Evolutionary conservation across 441 rosid species (phyloP), one percentile per base, ranked within the genome.

Genomic region (Gossypium gossypioides): DNA sequence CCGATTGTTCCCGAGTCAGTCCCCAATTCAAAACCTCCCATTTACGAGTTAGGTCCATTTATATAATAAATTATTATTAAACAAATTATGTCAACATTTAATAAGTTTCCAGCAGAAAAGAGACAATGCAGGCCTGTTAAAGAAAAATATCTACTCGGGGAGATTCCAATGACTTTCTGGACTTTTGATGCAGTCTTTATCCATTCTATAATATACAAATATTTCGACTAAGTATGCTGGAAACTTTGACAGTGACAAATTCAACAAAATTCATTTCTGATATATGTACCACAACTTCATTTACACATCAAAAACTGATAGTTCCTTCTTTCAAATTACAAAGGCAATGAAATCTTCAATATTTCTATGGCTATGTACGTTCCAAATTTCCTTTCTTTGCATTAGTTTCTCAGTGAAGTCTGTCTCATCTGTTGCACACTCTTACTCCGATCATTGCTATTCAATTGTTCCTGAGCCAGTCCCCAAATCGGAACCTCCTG

Each of bases 381-480:
- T 57, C 25, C 27, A 21, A 7, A 25, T 57, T 63, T 69, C 46
- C 63, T 12, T 63, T 60, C 71, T 74, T 18, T 15, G 40, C 48
- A 22, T 32, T 15, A 12, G 32, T 25, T 1, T 69, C 12, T 21
- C 60, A 42, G 37, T 22, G 0, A 4, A 19, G 2, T 3, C 16
- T 27, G 51, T 44, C 21, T 25, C 46, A 2, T 59, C 64, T 34
- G 15, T 56, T 55, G 13, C 12, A 29, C 21, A 0, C 29, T 48
- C 72, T 21, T 79, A 78, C 18, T 29, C 73, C 21, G 71, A 78
- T 19, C 66, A 76, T 25, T 81, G 82, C 21, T 52, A 65, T 74
- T 74, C 75, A 3, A 0, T 65, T 1, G 58, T 81, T 67, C 71
- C 72, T 0, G 69, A 59, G 69, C 52, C 79, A 51, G 8, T 18